These are phyloP conservation scores for Metschnikowia borealis DNA, from an alignment of 805 yeast species.

Conservation along the genomic window DNA sequence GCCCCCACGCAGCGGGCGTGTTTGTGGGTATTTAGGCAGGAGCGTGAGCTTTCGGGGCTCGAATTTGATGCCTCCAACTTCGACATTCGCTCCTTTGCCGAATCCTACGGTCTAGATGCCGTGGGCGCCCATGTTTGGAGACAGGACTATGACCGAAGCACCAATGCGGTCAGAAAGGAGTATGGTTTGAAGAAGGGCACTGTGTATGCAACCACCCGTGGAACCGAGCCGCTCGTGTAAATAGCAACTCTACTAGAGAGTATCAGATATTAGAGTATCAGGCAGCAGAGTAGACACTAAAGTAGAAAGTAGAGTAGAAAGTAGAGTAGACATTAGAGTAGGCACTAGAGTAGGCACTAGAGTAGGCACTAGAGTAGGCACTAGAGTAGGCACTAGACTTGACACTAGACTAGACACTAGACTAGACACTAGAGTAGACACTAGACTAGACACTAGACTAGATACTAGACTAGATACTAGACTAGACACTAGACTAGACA, in stretches of 20 bases:
- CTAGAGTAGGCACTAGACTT: no score
- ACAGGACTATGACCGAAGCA: slow-evolving; percentile 74
- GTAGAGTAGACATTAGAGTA: no score
- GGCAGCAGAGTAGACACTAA: no score
- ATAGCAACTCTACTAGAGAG: slow-evolving; percentile 3
- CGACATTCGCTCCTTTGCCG: slow-evolving; percentile 68
- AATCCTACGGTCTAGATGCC: slow-evolving; percentile 53
- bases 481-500: no score
- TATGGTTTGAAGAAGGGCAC: slow-evolving; percentile 74
- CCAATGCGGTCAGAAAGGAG: slow-evolving; percentile 59
- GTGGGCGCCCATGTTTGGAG: slow-evolving; percentile 94
- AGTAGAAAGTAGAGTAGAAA: no score
- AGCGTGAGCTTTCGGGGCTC: slow-evolving; percentile 13
- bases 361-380: no score
- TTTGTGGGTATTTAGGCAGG: slow-evolving; percentile 87
- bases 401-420: no score
- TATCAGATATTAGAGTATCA: no score
- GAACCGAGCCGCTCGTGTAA: slow-evolving; percentile 25
- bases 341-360: no score
- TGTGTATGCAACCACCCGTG: slow-evolving; percentile 65
- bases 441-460: no score
- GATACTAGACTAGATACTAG: no score
- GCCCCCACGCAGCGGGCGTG: slow-evolving; percentile 77
- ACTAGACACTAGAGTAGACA: no score
- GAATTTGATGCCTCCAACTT: slow-evolving; percentile 46